These are phyloP conservation scores for Taiozyma sp. DNA, from an alignment of 1,139 yeast genomes.

Conservation along the genomic window DNA sequence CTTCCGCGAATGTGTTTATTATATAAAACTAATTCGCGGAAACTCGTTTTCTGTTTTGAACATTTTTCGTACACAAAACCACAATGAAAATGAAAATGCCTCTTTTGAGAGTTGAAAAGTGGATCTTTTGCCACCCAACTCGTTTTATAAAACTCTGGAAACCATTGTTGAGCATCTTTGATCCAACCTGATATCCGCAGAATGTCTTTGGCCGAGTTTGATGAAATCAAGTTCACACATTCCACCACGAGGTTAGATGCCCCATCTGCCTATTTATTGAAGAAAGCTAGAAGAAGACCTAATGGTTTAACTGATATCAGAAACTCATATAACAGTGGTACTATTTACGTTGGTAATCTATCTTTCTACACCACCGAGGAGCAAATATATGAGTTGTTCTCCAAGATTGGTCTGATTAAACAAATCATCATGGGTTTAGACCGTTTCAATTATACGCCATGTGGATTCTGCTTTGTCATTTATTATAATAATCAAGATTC, in stretches of 20 bases:
- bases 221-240: constrained; percentile 36
- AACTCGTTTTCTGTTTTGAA: too few species aligned
- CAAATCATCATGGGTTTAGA: constrained; percentile 92
- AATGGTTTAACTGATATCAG: constrained; percentile 54
- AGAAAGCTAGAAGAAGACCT: constrained; percentile 51
- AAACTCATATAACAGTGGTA: constrained; percentile 58
- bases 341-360: constrained; percentile 84
- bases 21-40: too few species aligned
- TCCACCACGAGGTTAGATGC: constrained; percentile 68
- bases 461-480: constrained; percentile 92
- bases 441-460: constrained; percentile 82
- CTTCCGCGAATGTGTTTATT: too few species aligned
- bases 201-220: constrained; percentile 36
- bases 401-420: constrained; percentile 65
- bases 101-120: too few species aligned
- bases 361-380: constrained; percentile 92
- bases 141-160: too few species aligned
- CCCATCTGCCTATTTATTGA: constrained; percentile 71
- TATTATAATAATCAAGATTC: constrained; percentile 67
- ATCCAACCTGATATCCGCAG: background rate
- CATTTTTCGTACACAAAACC: too few species aligned
- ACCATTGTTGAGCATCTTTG: too few species aligned
- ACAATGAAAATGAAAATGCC: too few species aligned
- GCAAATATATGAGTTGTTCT: constrained; percentile 81
- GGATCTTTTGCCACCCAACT: too few species aligned